Conservation (phyloP, 2,329 filamentous ascomycete species). For the Arthroderma sp. region DNA sequence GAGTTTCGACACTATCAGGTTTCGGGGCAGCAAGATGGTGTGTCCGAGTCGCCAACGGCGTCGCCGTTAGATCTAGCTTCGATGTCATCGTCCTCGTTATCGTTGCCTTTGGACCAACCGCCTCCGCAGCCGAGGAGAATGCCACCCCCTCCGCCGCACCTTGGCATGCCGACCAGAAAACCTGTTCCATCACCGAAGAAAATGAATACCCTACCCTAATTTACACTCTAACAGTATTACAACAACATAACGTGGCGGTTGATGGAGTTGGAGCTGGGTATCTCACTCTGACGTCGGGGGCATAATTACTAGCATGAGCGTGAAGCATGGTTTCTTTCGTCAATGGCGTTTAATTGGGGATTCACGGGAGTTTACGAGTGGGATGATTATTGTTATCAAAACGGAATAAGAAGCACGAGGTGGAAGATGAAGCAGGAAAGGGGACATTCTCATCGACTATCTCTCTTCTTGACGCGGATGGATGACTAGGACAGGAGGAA, state of each 20-base stretch:
- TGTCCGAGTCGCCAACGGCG: not conserved
- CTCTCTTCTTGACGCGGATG: too few species aligned
- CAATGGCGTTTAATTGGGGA: not conserved
- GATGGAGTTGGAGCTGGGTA: not conserved
- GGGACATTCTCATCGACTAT: too few species aligned
- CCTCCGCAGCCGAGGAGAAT: constrained; percentile 6
- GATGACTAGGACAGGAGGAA: too few species aligned
- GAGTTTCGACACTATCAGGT: not conserved
- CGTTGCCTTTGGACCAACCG: not conserved
- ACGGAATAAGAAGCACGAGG: too few species aligned
- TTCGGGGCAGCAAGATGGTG: not conserved
- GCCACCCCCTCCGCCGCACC: constrained; percentile 1
- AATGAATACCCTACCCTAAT: not conserved
- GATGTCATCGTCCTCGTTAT: constrained; percentile 1
- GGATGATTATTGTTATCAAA: too few species aligned
- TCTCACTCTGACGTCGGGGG: not conserved
- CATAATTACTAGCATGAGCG: not conserved
- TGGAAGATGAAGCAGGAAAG: too few species aligned
- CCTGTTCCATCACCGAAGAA: constrained; percentile 9
- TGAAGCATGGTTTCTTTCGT: not conserved
- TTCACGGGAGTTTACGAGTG: not conserved
- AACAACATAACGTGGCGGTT: not conserved
- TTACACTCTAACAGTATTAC: not conserved
- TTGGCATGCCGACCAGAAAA: constrained; percentile 12
- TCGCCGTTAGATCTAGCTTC: not conserved